Conservation (phyloP, 192 early-diverging fungal species). For the Jimgerdemannia flammicorona region DNA sequence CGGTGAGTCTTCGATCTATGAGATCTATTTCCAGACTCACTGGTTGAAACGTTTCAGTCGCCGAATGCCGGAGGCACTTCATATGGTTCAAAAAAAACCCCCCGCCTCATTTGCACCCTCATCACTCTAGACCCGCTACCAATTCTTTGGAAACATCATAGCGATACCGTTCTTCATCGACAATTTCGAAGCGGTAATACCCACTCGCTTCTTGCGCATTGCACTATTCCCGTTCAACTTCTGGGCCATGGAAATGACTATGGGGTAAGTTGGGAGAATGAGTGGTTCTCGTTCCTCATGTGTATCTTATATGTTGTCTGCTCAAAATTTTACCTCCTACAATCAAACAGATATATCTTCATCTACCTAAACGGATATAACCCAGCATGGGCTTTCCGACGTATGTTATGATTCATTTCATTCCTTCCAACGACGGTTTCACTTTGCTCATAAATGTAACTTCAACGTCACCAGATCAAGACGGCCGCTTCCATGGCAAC, state of each 20-base stretch:
- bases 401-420: neutral
- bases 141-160: neutral
- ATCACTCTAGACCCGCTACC: neutral
- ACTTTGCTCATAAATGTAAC: neutral
- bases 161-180: no score
- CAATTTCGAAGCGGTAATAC: no score
- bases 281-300: no score
- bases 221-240: no score
- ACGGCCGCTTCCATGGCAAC: neutral
- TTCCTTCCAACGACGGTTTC: neutral
- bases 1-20: neutral
- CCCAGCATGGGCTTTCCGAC: neutral
- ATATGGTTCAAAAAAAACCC: no score
- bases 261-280: no score
- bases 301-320: no score
- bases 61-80: no score
- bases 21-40: neutral
- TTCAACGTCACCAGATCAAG: neutral
- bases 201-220: no score
- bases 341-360: neutral
- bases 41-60: neutral
- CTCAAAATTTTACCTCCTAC: neutral
- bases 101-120: neutral
- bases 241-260: no score
- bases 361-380: neutral